These are phyloP conservation scores for Lentithecium fluviatile DNA, from an alignment of 495 filamentous ascomycete species.

Conservation along the genomic window DNA sequence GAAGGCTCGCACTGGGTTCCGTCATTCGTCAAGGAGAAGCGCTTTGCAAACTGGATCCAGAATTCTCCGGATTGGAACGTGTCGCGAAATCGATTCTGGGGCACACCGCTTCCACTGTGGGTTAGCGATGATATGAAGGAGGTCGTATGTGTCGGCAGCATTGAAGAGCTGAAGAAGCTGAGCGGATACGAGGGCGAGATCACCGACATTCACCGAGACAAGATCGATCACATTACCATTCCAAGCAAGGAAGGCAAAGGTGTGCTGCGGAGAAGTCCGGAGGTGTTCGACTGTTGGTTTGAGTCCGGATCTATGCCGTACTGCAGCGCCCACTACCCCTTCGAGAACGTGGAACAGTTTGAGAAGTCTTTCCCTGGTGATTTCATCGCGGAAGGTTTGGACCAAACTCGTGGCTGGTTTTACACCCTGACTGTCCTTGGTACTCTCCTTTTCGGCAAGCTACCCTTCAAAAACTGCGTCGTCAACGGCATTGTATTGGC, in stretches of 20 bases:
- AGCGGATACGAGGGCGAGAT: slow-evolving; percentile 84
- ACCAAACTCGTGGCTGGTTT: slow-evolving; percentile 96
- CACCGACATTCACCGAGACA: slow-evolving; percentile 90
- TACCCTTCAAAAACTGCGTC: slow-evolving; percentile 95
- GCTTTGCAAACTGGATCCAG: slow-evolving; percentile 82
- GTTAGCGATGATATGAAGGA: slow-evolving; percentile 85
- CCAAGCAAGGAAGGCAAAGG: slow-evolving; percentile 90
- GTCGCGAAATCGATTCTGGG: slow-evolving; percentile 94
- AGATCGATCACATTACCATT: slow-evolving; percentile 94
- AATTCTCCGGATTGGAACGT: slow-evolving; percentile 99
- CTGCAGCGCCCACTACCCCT: slow-evolving; percentile 88
- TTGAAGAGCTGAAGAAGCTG: slow-evolving; percentile 79
- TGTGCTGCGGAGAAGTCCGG: slow-evolving; percentile 71
- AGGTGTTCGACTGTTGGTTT: slow-evolving; percentile 99
- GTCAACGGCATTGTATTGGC: slow-evolving; percentile 96
- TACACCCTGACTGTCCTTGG: slow-evolving; percentile 90
- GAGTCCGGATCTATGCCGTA: slow-evolving; percentile 97
- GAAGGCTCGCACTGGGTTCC: slow-evolving; percentile 94
- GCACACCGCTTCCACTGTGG: slow-evolving; percentile 92
- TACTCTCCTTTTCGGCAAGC: slow-evolving; percentile 81
- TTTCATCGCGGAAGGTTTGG: slow-evolving; percentile 95
- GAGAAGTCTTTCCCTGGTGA: slow-evolving; percentile 84
- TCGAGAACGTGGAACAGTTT: slow-evolving; percentile 85
- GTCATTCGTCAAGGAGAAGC: slow-evolving; percentile 83
- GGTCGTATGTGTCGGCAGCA: slow-evolving; percentile 80